Conservation (phyloP, 2,329 filamentous ascomycete species). For the Claviceps digitariae region DNA sequence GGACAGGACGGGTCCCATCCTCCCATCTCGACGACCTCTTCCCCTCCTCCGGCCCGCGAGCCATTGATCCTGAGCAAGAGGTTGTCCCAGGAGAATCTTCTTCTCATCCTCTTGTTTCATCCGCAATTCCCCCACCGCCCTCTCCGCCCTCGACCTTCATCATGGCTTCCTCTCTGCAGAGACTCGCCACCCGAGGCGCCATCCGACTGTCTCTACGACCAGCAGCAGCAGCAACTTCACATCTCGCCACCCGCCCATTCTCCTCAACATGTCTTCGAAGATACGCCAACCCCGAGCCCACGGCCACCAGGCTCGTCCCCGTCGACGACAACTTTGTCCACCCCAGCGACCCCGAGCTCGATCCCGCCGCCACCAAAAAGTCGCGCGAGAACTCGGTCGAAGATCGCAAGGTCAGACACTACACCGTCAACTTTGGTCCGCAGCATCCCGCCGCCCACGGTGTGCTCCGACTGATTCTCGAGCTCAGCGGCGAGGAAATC, state of each 20-base stretch:
- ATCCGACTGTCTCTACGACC: slow-evolving; percentile 50
- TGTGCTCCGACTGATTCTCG: slow-evolving; percentile 91
- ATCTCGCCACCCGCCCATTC: slow-evolving; percentile 41
- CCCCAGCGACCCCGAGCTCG: slow-evolving; percentile 30
- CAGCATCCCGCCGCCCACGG: slow-evolving; percentile 98
- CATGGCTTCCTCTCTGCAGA: slow-evolving; percentile 57
- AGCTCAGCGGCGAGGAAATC: slow-evolving; percentile 96
- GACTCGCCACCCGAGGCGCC: slow-evolving; percentile 58
- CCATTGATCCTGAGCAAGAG: slow-evolving; percentile 25
- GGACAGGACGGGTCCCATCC: slow-evolving; percentile 1
- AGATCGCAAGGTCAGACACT: slow-evolving; percentile 85
- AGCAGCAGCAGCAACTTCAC: slow-evolving; percentile 17
- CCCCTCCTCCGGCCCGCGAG: slow-evolving; percentile 13
- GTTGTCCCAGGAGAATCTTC: slow-evolving; percentile 18
- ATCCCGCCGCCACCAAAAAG: slow-evolving; percentile 30
- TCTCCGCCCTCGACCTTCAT: slow-evolving; percentile 7
- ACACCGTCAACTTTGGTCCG: slow-evolving; percentile 98
- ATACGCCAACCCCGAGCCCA: slow-evolving; percentile 41
- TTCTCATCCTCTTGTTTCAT: slow-evolving; percentile 16
- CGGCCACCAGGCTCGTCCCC: slow-evolving; percentile 48
- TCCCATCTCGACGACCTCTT: slow-evolving; percentile 7
- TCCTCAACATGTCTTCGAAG: slow-evolving; percentile 50
- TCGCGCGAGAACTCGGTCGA: slow-evolving; percentile 33
- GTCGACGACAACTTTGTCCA: slow-evolving; percentile 51
- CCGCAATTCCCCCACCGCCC: slow-evolving; percentile 13